phyloP scores from a whole-genome alignment of 176 grass and related monocot genomes.

The Aegilops sharonensis region DNA sequence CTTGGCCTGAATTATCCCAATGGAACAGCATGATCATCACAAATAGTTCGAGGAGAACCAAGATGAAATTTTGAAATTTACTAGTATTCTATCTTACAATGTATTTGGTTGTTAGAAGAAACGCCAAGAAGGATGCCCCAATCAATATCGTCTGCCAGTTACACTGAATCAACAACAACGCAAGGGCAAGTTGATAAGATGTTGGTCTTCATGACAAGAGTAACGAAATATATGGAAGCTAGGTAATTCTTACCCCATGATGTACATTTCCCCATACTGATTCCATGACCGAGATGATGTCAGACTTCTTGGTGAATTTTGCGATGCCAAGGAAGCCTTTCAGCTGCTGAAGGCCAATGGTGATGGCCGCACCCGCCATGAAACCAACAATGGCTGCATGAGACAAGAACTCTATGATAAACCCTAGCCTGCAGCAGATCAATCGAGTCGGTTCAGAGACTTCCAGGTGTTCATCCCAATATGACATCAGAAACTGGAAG shows the following conservation, averaged over 20 bases:
- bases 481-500: not conserved
- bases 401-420: slow-evolving; percentile 87
- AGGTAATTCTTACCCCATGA: slow-evolving; percentile 64
- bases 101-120: slow-evolving; percentile 71
- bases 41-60: slow-evolving; percentile 3
- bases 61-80: not conserved
- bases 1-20: slow-evolving; percentile 55
- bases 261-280: slow-evolving; percentile 72
- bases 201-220: not conserved
- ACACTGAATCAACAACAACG: slow-evolving; percentile 53
- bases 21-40: not conserved
- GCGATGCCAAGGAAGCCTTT: slow-evolving; percentile 87
- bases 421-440: slow-evolving; percentile 65
- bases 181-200: not conserved
- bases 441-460: not conserved
- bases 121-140: slow-evolving; percentile 56
- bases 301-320: slow-evolving; percentile 66
- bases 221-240: not conserved
- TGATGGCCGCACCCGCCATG: slow-evolving; percentile 86
- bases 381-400: slow-evolving; percentile 92
- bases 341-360: slow-evolving; percentile 90
- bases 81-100: slow-evolving; percentile 56
- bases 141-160: slow-evolving; percentile 91
- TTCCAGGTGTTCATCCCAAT: not conserved
- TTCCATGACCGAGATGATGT: slow-evolving; percentile 80